Base-by-base conservation (phyloP, 352 stramenopile genomes). In the Phytophthora brassicae region DNA sequence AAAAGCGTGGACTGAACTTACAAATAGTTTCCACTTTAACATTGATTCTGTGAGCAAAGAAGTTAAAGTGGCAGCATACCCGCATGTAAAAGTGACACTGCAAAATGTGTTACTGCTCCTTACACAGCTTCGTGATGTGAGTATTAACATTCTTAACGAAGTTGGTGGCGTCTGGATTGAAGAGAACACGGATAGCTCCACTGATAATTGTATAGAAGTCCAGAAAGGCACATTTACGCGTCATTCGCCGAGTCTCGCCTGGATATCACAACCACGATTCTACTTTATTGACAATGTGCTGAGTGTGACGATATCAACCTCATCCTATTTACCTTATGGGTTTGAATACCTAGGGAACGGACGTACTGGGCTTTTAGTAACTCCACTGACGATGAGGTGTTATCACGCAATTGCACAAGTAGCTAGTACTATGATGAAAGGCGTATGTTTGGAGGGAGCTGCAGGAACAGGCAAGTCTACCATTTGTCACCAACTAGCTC, bases 261-360 rank as follows among this genome's bases (percentile, higher is more conserved):
- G 85, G 85, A 63, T 88, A 6, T 39, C 75, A 1, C 77, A 91
- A 55, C 81, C 84, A n/a, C 82, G 83, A 0, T 73, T 81, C 24
- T 88, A 88, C 54, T 91, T 86, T 36, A 70, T 90, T 19, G 70
- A 84, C 7, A 85, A 59, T 9, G 59, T 76, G 9, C 33, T 92
- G 9, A 72, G 63, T 24, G 46, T 92, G 9, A 76, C 75, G 17
- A 14, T 94, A 28, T 45, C 89, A 51, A 78, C 75, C 6, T 77
- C 76, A 4, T 51, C 75, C 0, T 57, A 65, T 23, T 53, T 92
- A 20, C 50, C 66, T 9, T 92, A 92, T 26, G 85, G 85, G 0
- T 84, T 89, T 29, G 85, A 94, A 54, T 94, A 92, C 35, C 47
- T 78, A 2, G 85, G 82, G 3, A 92, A 89, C 56, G 52, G 58